These are phyloP conservation scores for Trichoderma sp. DNA, from an alignment of 2,329 filamentous ascomycete genomes.

Conservation along the genomic window DNA sequence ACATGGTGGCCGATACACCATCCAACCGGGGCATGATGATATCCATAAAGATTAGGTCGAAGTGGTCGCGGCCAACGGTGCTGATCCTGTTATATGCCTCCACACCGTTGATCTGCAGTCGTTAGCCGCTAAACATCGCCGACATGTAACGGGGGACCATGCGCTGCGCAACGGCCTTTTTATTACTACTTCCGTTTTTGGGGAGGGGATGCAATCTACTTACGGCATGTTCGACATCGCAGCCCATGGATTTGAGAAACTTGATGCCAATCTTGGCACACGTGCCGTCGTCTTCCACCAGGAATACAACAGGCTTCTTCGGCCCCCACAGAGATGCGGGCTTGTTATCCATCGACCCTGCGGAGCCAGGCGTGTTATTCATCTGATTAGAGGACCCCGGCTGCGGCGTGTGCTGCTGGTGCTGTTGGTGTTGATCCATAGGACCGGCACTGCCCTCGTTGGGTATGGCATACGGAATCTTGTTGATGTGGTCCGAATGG, in stretches of 20 bases:
- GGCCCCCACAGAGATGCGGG: constrained; percentile 51
- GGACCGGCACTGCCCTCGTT: constrained; percentile 50
- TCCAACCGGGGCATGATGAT: constrained; percentile 98
- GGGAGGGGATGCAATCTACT: constrained; percentile 28
- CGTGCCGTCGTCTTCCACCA: constrained; percentile 79
- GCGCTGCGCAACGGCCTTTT: neutral
- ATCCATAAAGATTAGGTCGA: constrained; percentile 77
- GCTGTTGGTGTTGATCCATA: constrained; percentile 35
- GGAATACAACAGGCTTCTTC: constrained; percentile 72
- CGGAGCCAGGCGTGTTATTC: constrained; percentile 23
- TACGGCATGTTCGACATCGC: constrained; percentile 65
- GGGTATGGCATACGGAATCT: constrained; percentile 78
- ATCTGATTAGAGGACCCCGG: constrained; percentile 22
- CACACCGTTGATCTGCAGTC: constrained; percentile 63
- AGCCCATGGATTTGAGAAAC: constrained; percentile 63
- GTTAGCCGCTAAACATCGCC: neutral
- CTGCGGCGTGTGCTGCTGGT: constrained; percentile 24
- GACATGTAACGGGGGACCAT: neutral
- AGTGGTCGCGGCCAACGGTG: constrained; percentile 44
- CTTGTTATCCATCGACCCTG: constrained; percentile 37
- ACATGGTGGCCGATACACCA: constrained; percentile 88
- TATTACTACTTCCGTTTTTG: neutral
- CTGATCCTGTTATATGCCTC: constrained; percentile 87
- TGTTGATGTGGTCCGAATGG: constrained; percentile 89
- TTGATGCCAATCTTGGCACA: constrained; percentile 66